Evolutionary conservation across 345 rosid genomes (phyloP).

Genomic region (Streptanthus diversifolius): DNA sequence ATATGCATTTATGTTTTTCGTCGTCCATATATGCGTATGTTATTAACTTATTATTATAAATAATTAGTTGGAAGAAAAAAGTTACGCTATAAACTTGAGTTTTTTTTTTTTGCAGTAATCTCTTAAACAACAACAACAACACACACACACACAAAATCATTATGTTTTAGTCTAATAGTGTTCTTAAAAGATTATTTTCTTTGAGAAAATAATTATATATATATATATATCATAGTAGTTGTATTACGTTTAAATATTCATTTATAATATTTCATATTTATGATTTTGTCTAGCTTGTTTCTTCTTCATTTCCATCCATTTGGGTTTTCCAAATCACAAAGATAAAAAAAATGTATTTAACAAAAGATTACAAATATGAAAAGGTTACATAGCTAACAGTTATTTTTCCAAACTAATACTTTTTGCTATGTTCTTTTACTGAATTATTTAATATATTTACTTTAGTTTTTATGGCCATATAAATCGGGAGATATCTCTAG

Average conservation of each 20-base stretch:
- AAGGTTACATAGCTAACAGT: not conserved
- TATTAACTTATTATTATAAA: not conserved
- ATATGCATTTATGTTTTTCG: conserved; percentile 1
- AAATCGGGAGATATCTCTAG: not conserved
- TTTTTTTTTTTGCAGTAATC: not conserved
- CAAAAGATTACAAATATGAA: not conserved
- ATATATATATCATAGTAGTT: too few relatives aligned
- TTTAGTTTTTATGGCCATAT: too few relatives aligned
- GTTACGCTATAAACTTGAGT: not conserved
- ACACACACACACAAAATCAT: not conserved
- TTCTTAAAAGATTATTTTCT: not conserved
- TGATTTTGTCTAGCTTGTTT: too few relatives aligned
- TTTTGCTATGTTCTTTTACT: not conserved
- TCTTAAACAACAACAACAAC: not conserved
- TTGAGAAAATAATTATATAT: too few relatives aligned
- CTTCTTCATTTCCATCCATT: too few relatives aligned
- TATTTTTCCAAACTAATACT: not conserved
- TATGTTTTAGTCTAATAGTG: not conserved
- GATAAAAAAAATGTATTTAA: too few relatives aligned
- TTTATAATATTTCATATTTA: too few relatives aligned
- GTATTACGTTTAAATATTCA: too few relatives aligned
- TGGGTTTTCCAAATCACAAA: not conserved
- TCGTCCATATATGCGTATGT: not conserved
- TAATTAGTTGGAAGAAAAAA: not conserved
- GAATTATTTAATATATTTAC: too few relatives aligned